Conservation (phyloP, 176 grass and related monocot species). For the bread wheat (Triticum aestivum) region IWGSC_CS_RefSeq_v2.1 NC_057807.1:654061552-654062051, state of each 20-base stretch:
- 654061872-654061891: neutral
- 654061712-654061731: conserved; percentile 82
- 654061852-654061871: neutral
- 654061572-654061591: neutral
- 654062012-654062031: neutral
- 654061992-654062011: neutral
- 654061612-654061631: conserved; percentile 82
- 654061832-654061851: neutral
- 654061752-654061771: conserved; percentile 90
- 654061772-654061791: neutral
- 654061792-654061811: neutral
- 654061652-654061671: conserved; percentile 82
- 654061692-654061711: conserved; percentile 85
- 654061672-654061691: conserved; percentile 97
- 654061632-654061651: conserved; percentile 83
- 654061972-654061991: neutral
- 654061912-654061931: neutral
- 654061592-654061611: conserved; percentile 15
- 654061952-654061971: neutral
- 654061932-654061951: neutral
- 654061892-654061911: neutral
- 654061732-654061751: conserved; percentile 92
- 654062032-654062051: neutral
- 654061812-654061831: neutral
- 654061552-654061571: conserved; percentile 26